phyloP scores from a whole-genome alignment of 495 filamentous ascomycete genomes.

The Venustampulla echinocandica region DNA sequence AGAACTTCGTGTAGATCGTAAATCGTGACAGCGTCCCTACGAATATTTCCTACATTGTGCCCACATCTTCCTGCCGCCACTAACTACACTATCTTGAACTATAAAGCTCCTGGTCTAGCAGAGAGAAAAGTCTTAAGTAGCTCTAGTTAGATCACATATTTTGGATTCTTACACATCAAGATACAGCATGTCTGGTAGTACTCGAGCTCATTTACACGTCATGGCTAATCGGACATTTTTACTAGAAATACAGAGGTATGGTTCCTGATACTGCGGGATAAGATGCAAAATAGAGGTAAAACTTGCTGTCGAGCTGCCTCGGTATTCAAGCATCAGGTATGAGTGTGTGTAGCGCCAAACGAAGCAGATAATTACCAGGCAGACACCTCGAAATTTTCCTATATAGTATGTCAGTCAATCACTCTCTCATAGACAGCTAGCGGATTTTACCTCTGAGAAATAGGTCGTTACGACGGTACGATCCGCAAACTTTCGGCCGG shows the following conservation, averaged over 20 bases:
- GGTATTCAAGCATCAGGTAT: too few relatives aligned
- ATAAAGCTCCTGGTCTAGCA: too few relatives aligned
- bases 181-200: too few relatives aligned
- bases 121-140: too few relatives aligned
- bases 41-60: neutral
- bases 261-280: neutral
- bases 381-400: constrained; percentile 74
- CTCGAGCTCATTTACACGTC: too few relatives aligned
- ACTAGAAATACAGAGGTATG: constrained; percentile 18
- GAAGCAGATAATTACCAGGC: constrained; percentile 58
- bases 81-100: too few relatives aligned
- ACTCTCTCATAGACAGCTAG: constrained; percentile 4
- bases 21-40: neutral
- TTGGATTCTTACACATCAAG: too few relatives aligned
- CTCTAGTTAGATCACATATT: too few relatives aligned
- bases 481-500: constrained; percentile 90
- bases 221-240: constrained; percentile 1
- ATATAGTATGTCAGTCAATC: constrained; percentile 16
- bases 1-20: neutral
- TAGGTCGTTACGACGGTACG: constrained; percentile 93
- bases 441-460: constrained; percentile 68
- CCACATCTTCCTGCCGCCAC: too few relatives aligned
- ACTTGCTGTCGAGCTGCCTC: too few relatives aligned
- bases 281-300: neutral
- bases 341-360: too few relatives aligned